Percentiles rank a stretch among this genome's conserved stretches.
Conservation (phyloP, 306 rosid genomes). For the Morella rubra region DNA sequence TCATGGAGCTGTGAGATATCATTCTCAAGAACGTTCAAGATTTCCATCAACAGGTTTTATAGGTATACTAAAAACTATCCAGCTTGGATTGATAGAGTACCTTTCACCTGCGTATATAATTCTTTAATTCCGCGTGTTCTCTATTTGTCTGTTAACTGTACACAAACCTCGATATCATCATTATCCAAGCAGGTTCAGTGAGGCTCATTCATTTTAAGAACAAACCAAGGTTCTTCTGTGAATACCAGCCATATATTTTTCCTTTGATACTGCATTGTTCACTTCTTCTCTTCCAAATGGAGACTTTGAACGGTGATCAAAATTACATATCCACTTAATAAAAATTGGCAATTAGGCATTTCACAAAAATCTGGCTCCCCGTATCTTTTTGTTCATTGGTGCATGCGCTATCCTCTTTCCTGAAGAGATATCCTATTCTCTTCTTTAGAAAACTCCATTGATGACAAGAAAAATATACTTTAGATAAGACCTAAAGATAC, state of each 20-base stretch:
- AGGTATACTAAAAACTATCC: no score
- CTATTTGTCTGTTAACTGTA: not conserved
- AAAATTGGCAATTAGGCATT: not conserved
- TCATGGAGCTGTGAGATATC: no score
- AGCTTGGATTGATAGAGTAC: no score
- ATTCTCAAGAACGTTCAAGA: no score
- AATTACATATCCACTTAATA: not conserved
- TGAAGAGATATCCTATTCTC: not conserved
- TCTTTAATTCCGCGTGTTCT: not conserved
- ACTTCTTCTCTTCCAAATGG: not conserved
- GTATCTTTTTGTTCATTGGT: not conserved
- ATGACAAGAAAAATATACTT: not conserved
- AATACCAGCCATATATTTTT: not conserved
- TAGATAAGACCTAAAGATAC: not conserved
- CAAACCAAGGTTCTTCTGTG: slow-evolving; percentile 1
- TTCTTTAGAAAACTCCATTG: not conserved
- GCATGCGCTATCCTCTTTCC: no score
- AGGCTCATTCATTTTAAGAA: not conserved
- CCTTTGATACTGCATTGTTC: not conserved
- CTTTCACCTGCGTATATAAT: no score
- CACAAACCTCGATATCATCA: not conserved
- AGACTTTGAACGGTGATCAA: not conserved
- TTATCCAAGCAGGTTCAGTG: not conserved
- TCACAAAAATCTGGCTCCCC: not conserved
- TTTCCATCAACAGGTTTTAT: no score